Evolutionary conservation across 352 stramenopile genomes (phyloP), one percentile per base, ranked within the genome.

Genomic region (Pythium periplocum): DNA sequence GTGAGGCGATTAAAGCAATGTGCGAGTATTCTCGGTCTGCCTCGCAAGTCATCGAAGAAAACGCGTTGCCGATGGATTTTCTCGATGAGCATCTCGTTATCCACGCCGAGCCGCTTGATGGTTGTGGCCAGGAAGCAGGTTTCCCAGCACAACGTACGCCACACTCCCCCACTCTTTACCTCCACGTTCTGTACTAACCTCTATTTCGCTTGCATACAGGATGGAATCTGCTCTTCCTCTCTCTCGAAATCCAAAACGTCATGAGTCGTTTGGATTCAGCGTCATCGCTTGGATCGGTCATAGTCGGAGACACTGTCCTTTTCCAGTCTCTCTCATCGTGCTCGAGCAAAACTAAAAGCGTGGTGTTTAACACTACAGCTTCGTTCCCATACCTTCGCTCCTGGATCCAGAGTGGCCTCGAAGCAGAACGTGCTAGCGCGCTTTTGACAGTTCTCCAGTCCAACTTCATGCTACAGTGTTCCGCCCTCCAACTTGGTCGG

Each of bases 391-490:
- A 80, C 57, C 79, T 90, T 44, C 72, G 73, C 2, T 82, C 78
- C 9, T 91, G 81, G 81, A 58, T 81, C 45, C 69, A 84, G 42
- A 35, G 45, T 1, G 74, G 77, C 0, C 45, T 64, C 6, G 78
- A 91, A 55, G 67, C 68, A 3, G 62, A 78, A 4, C 69, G 65
- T 44, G 71, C 78, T 35, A 59, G 64, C 2, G 56, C 65, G 6
- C 43, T 85, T 7, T 61, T 83, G 11, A 48, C 57, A 2, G 67
- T 65, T 1, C 59, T 91, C 3, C 67, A 73, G 44, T 91, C 81
- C 0, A 75, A 86, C 7, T 88, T 87, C 44, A 90, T 89, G 63
- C 57, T 87, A 0, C 64, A 83, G 37, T 82, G 66, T 40, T 57
- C 64, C 4, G 73, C 66, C 11, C 55, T 89, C 11, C 57, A 69